phyloP scores from a whole-genome alignment of 441 rosid genomes.

The Pelargonium cotyledonis region DNA sequence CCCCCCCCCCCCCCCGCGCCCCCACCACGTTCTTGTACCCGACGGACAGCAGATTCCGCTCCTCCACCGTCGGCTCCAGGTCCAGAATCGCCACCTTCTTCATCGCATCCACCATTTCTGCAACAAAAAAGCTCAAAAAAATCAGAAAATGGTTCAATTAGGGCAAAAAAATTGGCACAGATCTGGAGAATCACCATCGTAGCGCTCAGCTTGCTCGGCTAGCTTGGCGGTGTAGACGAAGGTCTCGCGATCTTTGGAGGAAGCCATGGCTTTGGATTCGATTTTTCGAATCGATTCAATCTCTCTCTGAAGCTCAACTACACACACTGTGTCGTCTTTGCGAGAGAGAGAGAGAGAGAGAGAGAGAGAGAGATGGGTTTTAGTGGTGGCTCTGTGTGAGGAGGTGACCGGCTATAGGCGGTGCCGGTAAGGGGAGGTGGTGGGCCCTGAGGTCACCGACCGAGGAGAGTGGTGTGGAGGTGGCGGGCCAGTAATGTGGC shows the following conservation, averaged over 20 bases:
- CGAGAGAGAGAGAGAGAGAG: too few relatives aligned
- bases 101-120: conserved; percentile 34
- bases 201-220: conserved; percentile 33
- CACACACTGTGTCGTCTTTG: neutral
- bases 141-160: neutral
- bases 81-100: conserved; percentile 24
- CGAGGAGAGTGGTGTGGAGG: neutral
- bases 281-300: too few relatives aligned
- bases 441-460: neutral
- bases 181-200: conserved; percentile 15
- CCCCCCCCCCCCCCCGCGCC: conserved; percentile 23
- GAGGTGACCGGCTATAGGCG: neutral
- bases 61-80: conserved; percentile 27
- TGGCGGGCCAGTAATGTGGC: neutral
- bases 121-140: neutral
- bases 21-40: conserved; percentile 34
- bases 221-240: conserved; percentile 28
- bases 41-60: conserved; percentile 31
- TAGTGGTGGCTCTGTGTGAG: neutral
- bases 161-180: neutral
- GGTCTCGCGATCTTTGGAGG: conserved; percentile 22
- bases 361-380: neutral
- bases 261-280: conserved; percentile 16
- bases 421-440: neutral
- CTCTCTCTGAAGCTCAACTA: too few relatives aligned